These are phyloP conservation scores for Hypholoma sublateritium DNA, from an alignment of 768 basidiomycete genomes.

Conservation along the genomic window DNA sequence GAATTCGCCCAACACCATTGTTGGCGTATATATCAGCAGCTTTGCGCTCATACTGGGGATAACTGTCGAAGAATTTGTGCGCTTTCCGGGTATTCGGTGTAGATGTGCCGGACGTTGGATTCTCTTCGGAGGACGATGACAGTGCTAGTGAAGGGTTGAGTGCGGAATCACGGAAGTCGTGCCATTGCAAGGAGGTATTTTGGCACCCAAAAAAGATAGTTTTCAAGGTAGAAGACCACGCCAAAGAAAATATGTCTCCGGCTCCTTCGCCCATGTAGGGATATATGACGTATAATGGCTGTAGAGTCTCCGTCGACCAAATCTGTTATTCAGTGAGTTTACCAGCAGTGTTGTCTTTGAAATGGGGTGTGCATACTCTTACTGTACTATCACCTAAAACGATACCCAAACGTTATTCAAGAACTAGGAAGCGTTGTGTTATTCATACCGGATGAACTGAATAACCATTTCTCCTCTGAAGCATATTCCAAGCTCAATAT, in stretches of 20 bases:
- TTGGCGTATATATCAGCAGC: constrained; percentile 70
- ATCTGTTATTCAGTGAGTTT: constrained; percentile 44
- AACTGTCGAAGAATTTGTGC: constrained; percentile 93
- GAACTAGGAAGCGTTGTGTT: neutral
- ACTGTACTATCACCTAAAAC: constrained; percentile 82
- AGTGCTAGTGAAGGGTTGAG: constrained; percentile 12
- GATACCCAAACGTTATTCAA: neutral
- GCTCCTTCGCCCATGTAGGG: constrained; percentile 80
- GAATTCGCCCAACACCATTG: constrained; percentile 38
- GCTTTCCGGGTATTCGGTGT: constrained; percentile 49
- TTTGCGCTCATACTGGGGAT: constrained; percentile 68
- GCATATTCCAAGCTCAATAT: constrained; percentile 80
- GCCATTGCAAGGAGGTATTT: constrained; percentile 92
- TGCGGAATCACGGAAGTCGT: constrained; percentile 45
- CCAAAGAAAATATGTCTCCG: constrained; percentile 85
- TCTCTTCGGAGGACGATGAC: constrained; percentile 14
- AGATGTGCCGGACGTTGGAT: constrained; percentile 30
- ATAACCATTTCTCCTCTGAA: constrained; percentile 77
- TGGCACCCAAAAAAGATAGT: constrained; percentile 89
- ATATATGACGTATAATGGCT: constrained; percentile 67
- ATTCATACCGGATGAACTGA: constrained; percentile 81
- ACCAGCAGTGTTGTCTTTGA: neutral
- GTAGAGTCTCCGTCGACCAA: constrained; percentile 75
- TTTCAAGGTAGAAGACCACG: constrained; percentile 68
- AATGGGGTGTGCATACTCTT: constrained; percentile 52